A percentile compares a stretch with the other conserved stretches of the same genome.
Evolutionary conservation across 2,329 filamentous ascomycete genomes (phyloP).

Genomic region (Aurifilum marmelostoma): DNA sequence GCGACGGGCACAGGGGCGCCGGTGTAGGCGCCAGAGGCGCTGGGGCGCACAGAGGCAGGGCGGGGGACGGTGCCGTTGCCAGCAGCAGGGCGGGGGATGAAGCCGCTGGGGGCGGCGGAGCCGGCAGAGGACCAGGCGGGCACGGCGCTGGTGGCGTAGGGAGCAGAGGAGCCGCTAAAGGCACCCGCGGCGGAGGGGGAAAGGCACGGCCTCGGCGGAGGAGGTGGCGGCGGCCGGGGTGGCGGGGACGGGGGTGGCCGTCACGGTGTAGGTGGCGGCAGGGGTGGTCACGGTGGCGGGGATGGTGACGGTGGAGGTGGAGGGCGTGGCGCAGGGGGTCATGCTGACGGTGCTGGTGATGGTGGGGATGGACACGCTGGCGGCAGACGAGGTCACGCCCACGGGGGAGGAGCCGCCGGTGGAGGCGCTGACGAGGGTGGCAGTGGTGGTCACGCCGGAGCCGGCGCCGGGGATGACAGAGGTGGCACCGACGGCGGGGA

Average conservation of each 20-base stretch:
- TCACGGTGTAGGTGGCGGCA: constrained; percentile 30
- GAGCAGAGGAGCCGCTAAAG: neutral
- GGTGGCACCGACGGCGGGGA: constrained; percentile 4
- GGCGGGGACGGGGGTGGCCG: constrained; percentile 23
- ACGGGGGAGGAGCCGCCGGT: constrained; percentile 16
- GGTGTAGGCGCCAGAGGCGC: constrained; percentile 10
- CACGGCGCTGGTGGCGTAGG: constrained; percentile 6
- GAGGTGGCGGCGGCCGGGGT: constrained; percentile 3
- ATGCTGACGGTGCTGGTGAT: constrained; percentile 25
- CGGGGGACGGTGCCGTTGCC: constrained; percentile 25
- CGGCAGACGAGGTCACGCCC: neutral
- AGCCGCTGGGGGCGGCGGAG: constrained; percentile 25
- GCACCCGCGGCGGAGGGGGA: constrained; percentile 7
- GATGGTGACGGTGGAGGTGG: constrained; percentile 32
- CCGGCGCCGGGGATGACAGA: neutral
- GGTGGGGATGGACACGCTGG: constrained; percentile 20
- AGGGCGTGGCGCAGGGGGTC: constrained; percentile 27
- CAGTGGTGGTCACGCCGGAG: neutral
- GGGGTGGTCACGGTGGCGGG: constrained; percentile 31
- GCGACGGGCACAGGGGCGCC: constrained; percentile 8
- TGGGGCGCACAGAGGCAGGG: constrained; percentile 1
- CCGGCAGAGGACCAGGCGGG: constrained; percentile 18
- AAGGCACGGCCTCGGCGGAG: neutral
- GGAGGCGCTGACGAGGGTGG: neutral
- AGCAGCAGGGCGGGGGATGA: constrained; percentile 15